These are phyloP conservation scores for Fusarium continuum DNA, from an alignment of 2,329 filamentous ascomycete genomes.

Conservation along the genomic window DNA sequence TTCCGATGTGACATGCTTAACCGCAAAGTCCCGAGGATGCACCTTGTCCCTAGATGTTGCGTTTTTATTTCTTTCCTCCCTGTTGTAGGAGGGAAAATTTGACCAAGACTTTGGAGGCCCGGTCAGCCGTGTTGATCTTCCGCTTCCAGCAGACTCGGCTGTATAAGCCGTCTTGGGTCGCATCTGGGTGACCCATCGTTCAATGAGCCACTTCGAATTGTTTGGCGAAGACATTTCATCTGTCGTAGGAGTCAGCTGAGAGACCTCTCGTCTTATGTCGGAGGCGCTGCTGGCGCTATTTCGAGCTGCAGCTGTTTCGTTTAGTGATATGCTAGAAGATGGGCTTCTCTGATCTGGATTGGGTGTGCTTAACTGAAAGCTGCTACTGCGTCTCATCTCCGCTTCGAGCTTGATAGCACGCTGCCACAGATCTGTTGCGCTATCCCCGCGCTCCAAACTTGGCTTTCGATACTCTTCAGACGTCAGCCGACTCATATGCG, in stretches of 20 bases:
- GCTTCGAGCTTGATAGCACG: conserved; percentile 42
- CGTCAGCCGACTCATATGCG: conserved; percentile 15
- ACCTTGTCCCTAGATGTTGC: conserved; percentile 40
- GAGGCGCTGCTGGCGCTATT: conserved; percentile 5
- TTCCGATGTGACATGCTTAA: conserved; percentile 29
- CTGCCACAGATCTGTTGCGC: conserved; percentile 43
- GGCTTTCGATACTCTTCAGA: conserved; percentile 20
- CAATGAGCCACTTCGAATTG: conserved; percentile 31
- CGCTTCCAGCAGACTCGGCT: neutral
- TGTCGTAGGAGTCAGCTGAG: conserved; percentile 19
- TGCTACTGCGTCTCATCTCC: conserved; percentile 26
- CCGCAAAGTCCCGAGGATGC: conserved; percentile 45
- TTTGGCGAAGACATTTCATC: conserved; percentile 17
- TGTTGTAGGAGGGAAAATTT: conserved; percentile 46
- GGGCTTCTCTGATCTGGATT: neutral
- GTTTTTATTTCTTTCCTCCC: conserved; percentile 42
- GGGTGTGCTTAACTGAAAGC: conserved; percentile 1
- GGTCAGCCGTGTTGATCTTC: neutral
- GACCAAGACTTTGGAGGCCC: conserved; percentile 48
- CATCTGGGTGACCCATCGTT: conserved; percentile 35
- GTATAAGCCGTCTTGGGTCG: conserved; percentile 1
- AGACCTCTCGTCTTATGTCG: conserved; percentile 3
- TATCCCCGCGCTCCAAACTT: conserved; percentile 25
- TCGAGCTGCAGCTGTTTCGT: neutral
- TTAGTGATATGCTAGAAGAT: conserved; percentile 5